Evolutionary conservation across 2,329 filamentous ascomycete species (phyloP).

Genomic region (Calonectria honghensis): DNA sequence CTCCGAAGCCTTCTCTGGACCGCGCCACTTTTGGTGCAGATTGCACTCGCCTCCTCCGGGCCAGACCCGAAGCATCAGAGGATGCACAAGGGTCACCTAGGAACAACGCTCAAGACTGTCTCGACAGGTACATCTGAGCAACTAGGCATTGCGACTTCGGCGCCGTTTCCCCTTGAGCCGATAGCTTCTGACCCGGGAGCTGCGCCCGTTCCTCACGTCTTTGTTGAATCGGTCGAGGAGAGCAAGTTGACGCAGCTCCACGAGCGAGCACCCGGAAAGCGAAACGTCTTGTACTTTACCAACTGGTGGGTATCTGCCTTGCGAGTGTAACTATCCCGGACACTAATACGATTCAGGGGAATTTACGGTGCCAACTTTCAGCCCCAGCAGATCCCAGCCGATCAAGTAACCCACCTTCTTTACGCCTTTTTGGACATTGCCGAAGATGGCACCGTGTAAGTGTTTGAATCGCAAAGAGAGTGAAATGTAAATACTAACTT

Average conservation of each 20-base stretch:
- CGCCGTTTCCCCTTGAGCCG: not conserved
- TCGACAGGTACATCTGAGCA: not conserved
- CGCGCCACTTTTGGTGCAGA: slow-evolving; percentile 54
- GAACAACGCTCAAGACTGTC: slow-evolving; percentile 36
- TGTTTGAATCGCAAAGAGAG: not conserved
- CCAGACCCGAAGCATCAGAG: slow-evolving; percentile 40
- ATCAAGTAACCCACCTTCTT: slow-evolving; percentile 84
- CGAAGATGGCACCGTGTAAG: slow-evolving; percentile 68
- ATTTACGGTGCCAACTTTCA: slow-evolving; percentile 85
- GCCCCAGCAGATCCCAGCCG: slow-evolving; percentile 80
- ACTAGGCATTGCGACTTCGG: not conserved
- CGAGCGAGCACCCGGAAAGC: slow-evolving; percentile 42
- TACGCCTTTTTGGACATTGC: slow-evolving; percentile 73
- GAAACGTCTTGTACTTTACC: slow-evolving; percentile 72
- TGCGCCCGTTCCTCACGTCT: not conserved
- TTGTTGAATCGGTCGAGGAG: slow-evolving; percentile 6
- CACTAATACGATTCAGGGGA: slow-evolving; percentile 66
- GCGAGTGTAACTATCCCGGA: not conserved
- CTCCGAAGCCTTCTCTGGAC: slow-evolving; percentile 48
- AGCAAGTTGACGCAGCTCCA: slow-evolving; percentile 36
- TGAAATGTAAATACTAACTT: too few relatives aligned
- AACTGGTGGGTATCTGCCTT: slow-evolving; percentile 67
- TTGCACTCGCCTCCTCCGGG: slow-evolving; percentile 48
- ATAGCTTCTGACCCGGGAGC: not conserved
- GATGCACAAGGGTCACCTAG: slow-evolving; percentile 1